Evolutionary conservation across 495 filamentous ascomycete species (phyloP).

Genomic region (Acidiella bohemica): DNA sequence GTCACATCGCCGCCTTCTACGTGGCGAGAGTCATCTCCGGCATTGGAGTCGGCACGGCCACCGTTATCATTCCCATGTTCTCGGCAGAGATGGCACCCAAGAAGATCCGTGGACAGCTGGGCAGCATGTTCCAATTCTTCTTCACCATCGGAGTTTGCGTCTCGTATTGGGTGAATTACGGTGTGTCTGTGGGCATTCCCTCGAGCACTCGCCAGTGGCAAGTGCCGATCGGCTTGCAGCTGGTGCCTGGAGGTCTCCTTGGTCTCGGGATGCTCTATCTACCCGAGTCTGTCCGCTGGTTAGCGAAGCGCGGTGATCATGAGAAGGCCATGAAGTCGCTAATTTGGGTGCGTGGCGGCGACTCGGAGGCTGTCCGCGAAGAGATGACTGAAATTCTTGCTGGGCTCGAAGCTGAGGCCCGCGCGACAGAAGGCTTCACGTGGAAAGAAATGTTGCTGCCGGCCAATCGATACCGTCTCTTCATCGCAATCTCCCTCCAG

Average conservation of each 20-base stretch:
- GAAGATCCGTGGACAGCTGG: conserved; percentile 17
- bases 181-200: conserved; percentile 3
- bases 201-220: conserved; percentile 16
- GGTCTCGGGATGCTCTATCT: conserved; percentile 9
- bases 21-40: conserved; percentile 18
- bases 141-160: conserved; percentile 11
- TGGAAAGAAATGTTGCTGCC: conserved; percentile 25
- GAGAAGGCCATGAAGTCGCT: conserved; percentile 18
- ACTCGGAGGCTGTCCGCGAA: conserved; percentile 28
- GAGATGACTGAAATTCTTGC: conserved; percentile 29
- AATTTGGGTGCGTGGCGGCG: conserved; percentile 23
- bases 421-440: conserved; percentile 13
- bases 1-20: conserved; percentile 21
- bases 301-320: conserved; percentile 11
- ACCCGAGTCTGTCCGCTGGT: conserved; percentile 16
- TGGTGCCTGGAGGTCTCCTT: conserved; percentile 14
- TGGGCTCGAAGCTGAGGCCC: conserved; percentile 13
- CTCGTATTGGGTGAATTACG: conserved; percentile 15
- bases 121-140: conserved; percentile 17
- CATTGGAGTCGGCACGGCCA: conserved; percentile 15
- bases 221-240: conserved; percentile 20
- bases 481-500: conserved; percentile 36
- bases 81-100: conserved; percentile 20
- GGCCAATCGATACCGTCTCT: conserved; percentile 28
- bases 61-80: conserved; percentile 14